Percentiles rank a stretch among this genome's conserved stretches.
These are phyloP conservation scores for Pouteria campechiana DNA, from an alignment of 179 eudicot species.

Conservation along the genomic window DNA sequence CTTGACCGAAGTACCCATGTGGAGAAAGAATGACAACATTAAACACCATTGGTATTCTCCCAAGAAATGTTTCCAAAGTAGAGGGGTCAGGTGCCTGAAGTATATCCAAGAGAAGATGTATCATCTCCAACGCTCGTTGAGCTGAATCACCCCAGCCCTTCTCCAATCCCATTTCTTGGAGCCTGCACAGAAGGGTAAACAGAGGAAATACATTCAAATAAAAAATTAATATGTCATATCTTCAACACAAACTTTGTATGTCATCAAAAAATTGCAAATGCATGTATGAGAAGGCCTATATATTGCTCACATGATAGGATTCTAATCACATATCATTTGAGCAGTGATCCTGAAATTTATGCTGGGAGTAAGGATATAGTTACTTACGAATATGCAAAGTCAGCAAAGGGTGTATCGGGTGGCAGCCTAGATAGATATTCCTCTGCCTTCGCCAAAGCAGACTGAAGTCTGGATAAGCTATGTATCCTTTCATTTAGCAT, in stretches of 20 bases:
- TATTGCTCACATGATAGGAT: no score
- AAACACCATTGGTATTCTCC: slow-evolving; percentile 81
- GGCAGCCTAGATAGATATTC: slow-evolving; percentile 49
- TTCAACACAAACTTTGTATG: no score
- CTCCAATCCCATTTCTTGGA: slow-evolving; percentile 78
- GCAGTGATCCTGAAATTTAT: no score
- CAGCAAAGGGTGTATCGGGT: slow-evolving; percentile 48
- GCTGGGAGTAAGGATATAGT: background rate
- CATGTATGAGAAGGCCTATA: no score
- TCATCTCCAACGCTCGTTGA: slow-evolving; percentile 47
- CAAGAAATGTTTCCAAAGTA: slow-evolving; percentile 61
- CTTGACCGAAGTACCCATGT: slow-evolving; percentile 89
- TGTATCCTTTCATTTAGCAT: slow-evolving; percentile 74
- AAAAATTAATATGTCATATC: no score
- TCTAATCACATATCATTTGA: no score
- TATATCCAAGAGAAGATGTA: slow-evolving; percentile 64
- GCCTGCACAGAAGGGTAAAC: slow-evolving; percentile 19
- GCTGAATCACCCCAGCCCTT: slow-evolving; percentile 80
- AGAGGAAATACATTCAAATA: no score
- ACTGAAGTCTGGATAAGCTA: slow-evolving; percentile 41
- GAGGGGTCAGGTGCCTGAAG: slow-evolving; percentile 90
- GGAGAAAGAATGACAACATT: slow-evolving; percentile 63
- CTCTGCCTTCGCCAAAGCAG: slow-evolving; percentile 54
- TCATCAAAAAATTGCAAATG: no score
- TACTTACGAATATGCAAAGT: slow-evolving; percentile 57